These are phyloP conservation scores for Carex littledalei DNA, from an alignment of 176 grass and related monocot genomes.

Conservation along the genomic window DNA sequence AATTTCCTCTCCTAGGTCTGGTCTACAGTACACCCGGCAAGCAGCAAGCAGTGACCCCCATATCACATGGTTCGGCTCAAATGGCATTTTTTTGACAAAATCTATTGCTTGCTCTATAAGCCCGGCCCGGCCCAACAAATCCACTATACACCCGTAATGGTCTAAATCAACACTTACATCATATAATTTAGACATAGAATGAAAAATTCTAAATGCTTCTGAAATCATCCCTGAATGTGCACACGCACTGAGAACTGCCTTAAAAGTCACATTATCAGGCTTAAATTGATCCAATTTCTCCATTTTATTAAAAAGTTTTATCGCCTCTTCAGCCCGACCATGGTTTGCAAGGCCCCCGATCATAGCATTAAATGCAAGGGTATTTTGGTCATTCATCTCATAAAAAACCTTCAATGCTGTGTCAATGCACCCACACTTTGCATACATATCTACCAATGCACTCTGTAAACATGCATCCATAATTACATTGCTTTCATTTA, in stretches of 20 bases:
- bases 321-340: conserved; percentile 51
- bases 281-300: conserved; percentile 34
- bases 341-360: conserved; percentile 69
- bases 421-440: conserved; percentile 64
- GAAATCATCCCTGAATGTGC: conserved; percentile 60
- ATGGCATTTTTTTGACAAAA: conserved; percentile 62
- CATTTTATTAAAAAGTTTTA: conserved; percentile 57
- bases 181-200: conserved; percentile 37
- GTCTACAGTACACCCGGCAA: conserved; percentile 50
- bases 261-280: conserved; percentile 65
- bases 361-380: conserved; percentile 72
- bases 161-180: conserved; percentile 44
- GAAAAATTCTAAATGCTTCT: conserved; percentile 55
- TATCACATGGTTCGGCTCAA: conserved; percentile 56
- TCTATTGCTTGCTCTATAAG: conserved; percentile 57
- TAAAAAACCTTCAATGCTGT: conserved; percentile 53
- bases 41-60: conserved; percentile 76
- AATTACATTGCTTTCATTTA: conserved; percentile 53
- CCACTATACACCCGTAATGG: conserved; percentile 76
- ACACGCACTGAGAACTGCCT: conserved; percentile 63
- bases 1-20: conserved; percentile 46
- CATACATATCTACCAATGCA: conserved; percentile 85
- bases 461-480: conserved; percentile 51
- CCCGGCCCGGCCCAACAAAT: conserved; percentile 70
- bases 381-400: conserved; percentile 40